These are phyloP conservation scores for Tolypocladium tropicale DNA, from an alignment of 2,329 filamentous ascomycete genomes.

Conservation along the genomic window DNA sequence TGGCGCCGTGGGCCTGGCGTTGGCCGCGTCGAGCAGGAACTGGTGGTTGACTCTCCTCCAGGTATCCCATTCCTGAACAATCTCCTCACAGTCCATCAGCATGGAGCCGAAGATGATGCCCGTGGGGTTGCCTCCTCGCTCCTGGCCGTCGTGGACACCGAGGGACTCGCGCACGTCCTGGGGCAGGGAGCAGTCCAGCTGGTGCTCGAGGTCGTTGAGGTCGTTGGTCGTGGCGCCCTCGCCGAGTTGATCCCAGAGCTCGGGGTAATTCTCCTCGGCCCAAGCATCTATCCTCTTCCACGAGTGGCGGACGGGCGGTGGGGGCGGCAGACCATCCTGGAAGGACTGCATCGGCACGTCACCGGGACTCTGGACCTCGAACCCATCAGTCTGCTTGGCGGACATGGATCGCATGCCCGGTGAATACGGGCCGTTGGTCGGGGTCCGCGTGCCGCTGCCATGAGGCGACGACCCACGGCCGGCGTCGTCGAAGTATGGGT, in stretches of 20 bases:
- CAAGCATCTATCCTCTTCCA: conserved; percentile 92
- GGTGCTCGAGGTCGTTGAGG: conserved; percentile 91
- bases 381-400: conserved; percentile 54
- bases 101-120: conserved; percentile 91
- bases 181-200: conserved; percentile 87
- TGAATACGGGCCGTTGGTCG: conserved; percentile 65
- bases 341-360: conserved; percentile 98
- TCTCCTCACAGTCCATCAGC: conserved; percentile 96
- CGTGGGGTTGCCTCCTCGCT: conserved; percentile 81
- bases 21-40: conserved; percentile 56
- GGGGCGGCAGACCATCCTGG: conserved; percentile 78
- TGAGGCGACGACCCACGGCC: conserved; percentile 40
- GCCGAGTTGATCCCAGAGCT: conserved; percentile 86
- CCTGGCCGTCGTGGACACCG: conserved; percentile 90
- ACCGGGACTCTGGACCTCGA: conserved; percentile 61
- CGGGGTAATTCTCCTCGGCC: conserved; percentile 90
- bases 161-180: conserved; percentile 90
- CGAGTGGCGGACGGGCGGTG: conserved; percentile 78
- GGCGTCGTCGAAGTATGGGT: conserved; percentile 66
- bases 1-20: conserved; percentile 51
- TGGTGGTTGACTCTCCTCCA: conserved; percentile 92
- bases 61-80: conserved; percentile 94
- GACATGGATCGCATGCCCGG: conserved; percentile 77
- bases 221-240: conserved; percentile 91
- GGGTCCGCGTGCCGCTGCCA: conserved; percentile 37